phyloP scores from a whole-genome alignment of 768 basidiomycete species.

The Pulveroboletus sp. region DNA sequence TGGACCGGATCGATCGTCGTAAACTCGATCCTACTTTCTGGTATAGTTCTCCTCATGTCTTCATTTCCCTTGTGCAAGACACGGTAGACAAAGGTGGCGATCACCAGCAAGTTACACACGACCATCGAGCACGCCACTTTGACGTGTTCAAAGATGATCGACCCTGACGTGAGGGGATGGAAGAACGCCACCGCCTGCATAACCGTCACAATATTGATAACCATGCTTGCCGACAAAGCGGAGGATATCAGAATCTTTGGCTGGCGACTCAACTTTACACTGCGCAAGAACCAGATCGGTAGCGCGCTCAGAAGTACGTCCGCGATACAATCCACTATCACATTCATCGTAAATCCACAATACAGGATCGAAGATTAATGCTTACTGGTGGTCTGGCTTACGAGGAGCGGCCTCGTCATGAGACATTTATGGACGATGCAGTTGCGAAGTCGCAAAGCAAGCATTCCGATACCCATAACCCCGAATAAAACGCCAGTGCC shows the following conservation, averaged over 20 bases:
- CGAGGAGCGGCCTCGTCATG: conserved; percentile 1
- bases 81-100: conserved; percentile 20
- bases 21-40: conserved; percentile 4
- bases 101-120: conserved; percentile 25
- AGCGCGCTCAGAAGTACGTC: conserved; percentile 20
- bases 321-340: conserved; percentile 18
- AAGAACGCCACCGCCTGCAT: conserved; percentile 9
- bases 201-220: conserved; percentile 21
- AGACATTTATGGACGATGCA: conserved; percentile 10
- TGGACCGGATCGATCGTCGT: conserved; percentile 11
- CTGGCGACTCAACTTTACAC: conserved; percentile 10
- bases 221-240: conserved; percentile 19
- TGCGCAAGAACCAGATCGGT: conserved; percentile 14
- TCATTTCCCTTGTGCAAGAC: not conserved
- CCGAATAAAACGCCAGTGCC: conserved; percentile 12
- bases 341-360: not conserved
- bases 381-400: conserved; percentile 24
- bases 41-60: not conserved
- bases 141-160: conserved; percentile 20
- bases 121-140: conserved; percentile 15
- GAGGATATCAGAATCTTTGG: conserved; percentile 16
- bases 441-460: conserved; percentile 3
- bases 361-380: not conserved
- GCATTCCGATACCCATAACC: conserved; percentile 8
- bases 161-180: not conserved